Percentiles rank a stretch among this genome's conserved stretches.
These are phyloP conservation scores for Hebeloma cylindrosporum DNA, from an alignment of 768 basidiomycete species.

Conservation along the genomic window DNA sequence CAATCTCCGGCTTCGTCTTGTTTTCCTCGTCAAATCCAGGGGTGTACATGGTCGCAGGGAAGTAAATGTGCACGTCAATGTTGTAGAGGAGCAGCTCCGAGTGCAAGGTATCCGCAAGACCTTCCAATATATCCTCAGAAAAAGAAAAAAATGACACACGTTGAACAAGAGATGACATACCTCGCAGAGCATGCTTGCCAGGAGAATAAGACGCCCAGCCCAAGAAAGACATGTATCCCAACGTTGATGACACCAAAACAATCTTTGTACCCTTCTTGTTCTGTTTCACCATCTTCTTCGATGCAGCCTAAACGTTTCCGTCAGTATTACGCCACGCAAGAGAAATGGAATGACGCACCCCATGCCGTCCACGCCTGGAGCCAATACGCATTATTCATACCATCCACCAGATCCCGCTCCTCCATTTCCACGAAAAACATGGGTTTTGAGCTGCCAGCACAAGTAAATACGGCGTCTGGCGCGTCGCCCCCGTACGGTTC, in stretches of 20 bases:
- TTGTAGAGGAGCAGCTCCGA: slow-evolving; percentile 78
- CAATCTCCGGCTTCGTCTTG: slow-evolving; percentile 72
- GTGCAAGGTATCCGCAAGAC: slow-evolving; percentile 80
- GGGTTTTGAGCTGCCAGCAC: slow-evolving; percentile 74
- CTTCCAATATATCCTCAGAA: slow-evolving; percentile 37
- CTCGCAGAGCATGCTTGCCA: slow-evolving; percentile 83
- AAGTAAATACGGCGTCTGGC: slow-evolving; percentile 78
- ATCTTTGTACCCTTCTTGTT: slow-evolving; percentile 65
- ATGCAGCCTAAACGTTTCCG: slow-evolving; percentile 52
- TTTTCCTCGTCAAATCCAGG: slow-evolving; percentile 80
- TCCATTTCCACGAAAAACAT: slow-evolving; percentile 73
- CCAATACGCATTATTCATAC: slow-evolving; percentile 48
- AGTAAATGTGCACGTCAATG: slow-evolving; percentile 77
- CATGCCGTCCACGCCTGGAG: slow-evolving; percentile 56
- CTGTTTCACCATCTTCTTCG: slow-evolving; percentile 62
- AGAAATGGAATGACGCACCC: slow-evolving; percentile 40
- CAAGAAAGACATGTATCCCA: slow-evolving; percentile 73
- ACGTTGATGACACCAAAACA: slow-evolving; percentile 70
- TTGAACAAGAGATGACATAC: slow-evolving; percentile 38
- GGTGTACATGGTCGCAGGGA: slow-evolving; percentile 78
- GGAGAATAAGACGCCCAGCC: slow-evolving; percentile 83
- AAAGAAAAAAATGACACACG: too few species aligned
- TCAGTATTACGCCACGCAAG: slow-evolving; percentile 1
- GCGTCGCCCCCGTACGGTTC: slow-evolving; percentile 50
- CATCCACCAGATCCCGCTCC: slow-evolving; percentile 52